Evolutionary conservation across 2,329 filamentous ascomycete species (phyloP), one percentile per base, ranked within the genome.

Genomic region (Fusarium sp.): DNA sequence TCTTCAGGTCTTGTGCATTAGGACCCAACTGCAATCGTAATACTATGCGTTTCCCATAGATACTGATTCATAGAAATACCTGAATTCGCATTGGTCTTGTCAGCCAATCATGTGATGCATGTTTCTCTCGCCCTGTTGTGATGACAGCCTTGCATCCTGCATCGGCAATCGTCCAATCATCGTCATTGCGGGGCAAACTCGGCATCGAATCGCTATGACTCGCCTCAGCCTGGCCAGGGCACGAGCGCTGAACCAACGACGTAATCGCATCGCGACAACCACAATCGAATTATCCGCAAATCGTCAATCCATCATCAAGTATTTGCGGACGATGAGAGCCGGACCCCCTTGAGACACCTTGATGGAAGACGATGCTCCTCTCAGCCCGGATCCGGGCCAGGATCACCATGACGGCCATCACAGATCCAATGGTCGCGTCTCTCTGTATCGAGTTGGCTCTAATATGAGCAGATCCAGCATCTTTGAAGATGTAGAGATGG

Each of bases 401-500:
- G 72, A 73, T 65, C 72, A 71, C 36, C 27, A 75, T 66, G 66
- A 71, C 40, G 66, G 71, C 35, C 66, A 63, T 62, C 68, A 68
- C 11, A 70, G 57, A 52, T 63, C 73, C 60, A 77, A 80, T 68
- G 79, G 66, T 45, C 77, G 65, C 58, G 65, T 71, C 27, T 63
- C 80, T 61, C 80, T 94, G 71, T 94, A 94, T 82, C 87, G 92
- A 63, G 87, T 92, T 65, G 87, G 88, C 74, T 93, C 92, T 61
- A 94, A 94, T 79, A 87, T 91, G 78, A 95, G 93, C 84, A 91
- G 88, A 83, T 88, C 92, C 38, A 97, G 94, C 83, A 92, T 98
- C 77, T 92, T 98, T 77, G 95, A 95, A 76, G 95, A 98, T 83
- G 95, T 98, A n/a, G 96, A 98, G 82, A 98, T 99, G 97, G 96